Evolutionary conservation across 2,329 filamentous ascomycete genomes (phyloP).

Genomic region (Akanthomyces lecanii): DNA sequence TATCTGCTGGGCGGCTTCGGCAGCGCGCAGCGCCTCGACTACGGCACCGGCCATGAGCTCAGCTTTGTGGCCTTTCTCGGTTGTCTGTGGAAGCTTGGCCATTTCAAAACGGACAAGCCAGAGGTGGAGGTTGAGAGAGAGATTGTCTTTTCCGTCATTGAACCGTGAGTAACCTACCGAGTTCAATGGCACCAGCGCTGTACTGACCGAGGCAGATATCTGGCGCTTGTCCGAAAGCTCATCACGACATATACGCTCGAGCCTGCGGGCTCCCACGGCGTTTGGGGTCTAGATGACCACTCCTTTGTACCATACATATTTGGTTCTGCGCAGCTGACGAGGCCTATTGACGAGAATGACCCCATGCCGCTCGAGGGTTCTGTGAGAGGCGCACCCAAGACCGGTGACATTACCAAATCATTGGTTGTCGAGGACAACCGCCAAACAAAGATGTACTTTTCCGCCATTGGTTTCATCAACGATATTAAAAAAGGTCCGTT

Average conservation of each 20-base stretch:
- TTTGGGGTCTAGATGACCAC: conserved; percentile 98
- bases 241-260: conserved; percentile 92
- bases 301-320: conserved; percentile 93
- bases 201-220: conserved; percentile 52
- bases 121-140: conserved; percentile 64
- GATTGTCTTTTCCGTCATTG: conserved; percentile 77
- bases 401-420: conserved; percentile 62
- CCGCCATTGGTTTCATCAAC: conserved; percentile 93
- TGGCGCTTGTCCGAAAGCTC: conserved; percentile 73
- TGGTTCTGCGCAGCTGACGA: conserved; percentile 83
- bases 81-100: conserved; percentile 84
- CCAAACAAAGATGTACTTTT: conserved; percentile 80
- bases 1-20: conserved; percentile 88
- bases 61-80: conserved; percentile 91
- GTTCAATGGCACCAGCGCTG: background rate
- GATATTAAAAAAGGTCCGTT: conserved; percentile 96
- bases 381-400: conserved; percentile 64
- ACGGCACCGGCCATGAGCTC: conserved; percentile 92
- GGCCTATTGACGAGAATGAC: conserved; percentile 60
- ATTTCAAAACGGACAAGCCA: conserved; percentile 57
- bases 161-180: conserved; percentile 58
- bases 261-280: conserved; percentile 91
- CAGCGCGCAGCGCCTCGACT: conserved; percentile 84
- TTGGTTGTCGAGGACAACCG: conserved; percentile 63
- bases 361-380: conserved; percentile 77